Percentiles rank a stretch among this genome's conserved stretches.
Conservation (phyloP, 257 asterid genomes). For the Przewalskia tangutica region DNA sequence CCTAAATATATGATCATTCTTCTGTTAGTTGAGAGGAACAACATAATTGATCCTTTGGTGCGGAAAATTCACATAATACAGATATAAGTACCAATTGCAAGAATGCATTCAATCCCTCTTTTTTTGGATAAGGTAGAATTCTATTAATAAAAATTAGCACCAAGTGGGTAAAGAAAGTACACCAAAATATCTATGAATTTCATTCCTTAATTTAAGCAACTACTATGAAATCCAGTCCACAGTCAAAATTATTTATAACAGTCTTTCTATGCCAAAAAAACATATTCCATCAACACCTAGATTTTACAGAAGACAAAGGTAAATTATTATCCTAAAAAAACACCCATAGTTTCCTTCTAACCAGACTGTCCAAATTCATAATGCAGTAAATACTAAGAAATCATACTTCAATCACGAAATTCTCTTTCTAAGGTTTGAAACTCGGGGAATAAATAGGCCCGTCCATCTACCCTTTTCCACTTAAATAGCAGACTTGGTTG, state of each 20-base stretch:
- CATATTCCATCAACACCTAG: background rate
- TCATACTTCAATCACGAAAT: background rate
- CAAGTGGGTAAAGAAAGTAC: background rate
- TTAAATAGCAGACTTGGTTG: background rate
- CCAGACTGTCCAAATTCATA: background rate
- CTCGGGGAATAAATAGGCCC: background rate
- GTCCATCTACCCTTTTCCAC: background rate
- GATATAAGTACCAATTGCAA: background rate
- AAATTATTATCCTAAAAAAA: background rate
- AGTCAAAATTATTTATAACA: background rate
- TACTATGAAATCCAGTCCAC: background rate
- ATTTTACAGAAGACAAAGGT: background rate
- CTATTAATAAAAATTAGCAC: background rate
- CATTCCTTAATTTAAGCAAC: background rate
- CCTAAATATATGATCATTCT: background rate
- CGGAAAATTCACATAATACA: background rate
- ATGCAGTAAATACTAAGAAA: background rate
- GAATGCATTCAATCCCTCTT: background rate
- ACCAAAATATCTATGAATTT: background rate
- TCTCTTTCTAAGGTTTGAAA: too few species aligned
- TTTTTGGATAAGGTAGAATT: background rate
- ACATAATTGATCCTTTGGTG: background rate
- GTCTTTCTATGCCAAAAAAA: background rate
- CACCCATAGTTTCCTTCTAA: background rate
- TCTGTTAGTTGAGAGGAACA: background rate